Evolutionary conservation across 169 alveolate species (phyloP).

Genomic region (Neospora caninum): DNA sequence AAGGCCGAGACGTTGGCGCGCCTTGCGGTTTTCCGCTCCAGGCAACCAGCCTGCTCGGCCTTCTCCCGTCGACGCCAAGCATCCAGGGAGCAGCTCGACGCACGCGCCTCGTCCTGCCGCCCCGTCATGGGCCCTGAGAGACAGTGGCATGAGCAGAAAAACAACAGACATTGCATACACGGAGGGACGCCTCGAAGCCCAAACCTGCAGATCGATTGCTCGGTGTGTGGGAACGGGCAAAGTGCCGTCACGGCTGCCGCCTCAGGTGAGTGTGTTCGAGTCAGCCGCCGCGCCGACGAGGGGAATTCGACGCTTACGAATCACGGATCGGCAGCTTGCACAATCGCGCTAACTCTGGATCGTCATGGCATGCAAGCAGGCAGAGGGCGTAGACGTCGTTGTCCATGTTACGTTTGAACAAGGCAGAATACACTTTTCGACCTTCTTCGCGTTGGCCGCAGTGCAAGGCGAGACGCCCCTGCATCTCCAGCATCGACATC

Average conservation of each 20-base stretch:
- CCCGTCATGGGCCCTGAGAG: neutral
- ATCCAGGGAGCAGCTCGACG: slow-evolving; percentile 42
- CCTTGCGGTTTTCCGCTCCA: neutral
- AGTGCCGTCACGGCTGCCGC: neutral
- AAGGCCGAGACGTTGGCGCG: neutral
- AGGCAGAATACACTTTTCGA: slow-evolving; percentile 16
- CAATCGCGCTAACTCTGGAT: neutral
- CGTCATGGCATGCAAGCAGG: slow-evolving; percentile 45
- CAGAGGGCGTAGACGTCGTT: slow-evolving; percentile 41
- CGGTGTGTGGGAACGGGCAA: too few species aligned
- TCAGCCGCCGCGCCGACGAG: neutral
- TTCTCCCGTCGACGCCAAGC: slow-evolving; percentile 55
- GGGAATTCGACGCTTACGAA: neutral
- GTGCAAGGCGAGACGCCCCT: slow-evolving; percentile 45
- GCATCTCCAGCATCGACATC: slow-evolving; percentile 19
- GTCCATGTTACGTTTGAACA: slow-evolving; percentile 20
- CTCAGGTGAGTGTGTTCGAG: neutral
- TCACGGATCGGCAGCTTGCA: slow-evolving; percentile 9
- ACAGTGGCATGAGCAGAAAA: neutral
- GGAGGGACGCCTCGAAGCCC: neutral
- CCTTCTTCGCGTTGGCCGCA: neutral
- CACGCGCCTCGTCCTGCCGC: neutral
- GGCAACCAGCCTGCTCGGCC: slow-evolving; percentile 62
- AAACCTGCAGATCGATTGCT: neutral
- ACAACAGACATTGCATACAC: neutral